Evolutionary conservation across 23 red algal species (phyloP).

Genomic region (Pyropia haitanensis): DNA sequence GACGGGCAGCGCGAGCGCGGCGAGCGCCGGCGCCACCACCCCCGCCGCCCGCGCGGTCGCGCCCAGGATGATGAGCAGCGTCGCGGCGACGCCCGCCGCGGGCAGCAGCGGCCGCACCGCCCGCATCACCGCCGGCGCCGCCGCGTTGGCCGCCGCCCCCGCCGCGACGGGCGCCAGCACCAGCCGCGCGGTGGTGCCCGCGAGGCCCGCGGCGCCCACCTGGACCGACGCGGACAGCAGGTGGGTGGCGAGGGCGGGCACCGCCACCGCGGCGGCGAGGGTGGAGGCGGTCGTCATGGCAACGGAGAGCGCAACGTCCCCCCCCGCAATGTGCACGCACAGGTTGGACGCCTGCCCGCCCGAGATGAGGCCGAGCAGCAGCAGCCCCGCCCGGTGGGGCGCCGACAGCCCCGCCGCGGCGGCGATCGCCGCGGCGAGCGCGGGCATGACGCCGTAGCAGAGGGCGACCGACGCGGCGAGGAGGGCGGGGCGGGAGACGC

Average conservation of each 20-base stretch:
- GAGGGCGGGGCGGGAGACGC: slow-evolving; percentile 10
- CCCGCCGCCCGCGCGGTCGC: slow-evolving; percentile 16
- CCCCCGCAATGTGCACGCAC: slow-evolving; percentile 65
- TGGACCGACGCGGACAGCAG: slow-evolving; percentile 30
- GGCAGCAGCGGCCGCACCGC: slow-evolving; percentile 25
- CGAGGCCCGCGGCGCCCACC: slow-evolving; percentile 29
- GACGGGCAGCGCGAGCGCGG: slow-evolving; percentile 22
- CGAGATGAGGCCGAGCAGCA: slow-evolving; percentile 64
- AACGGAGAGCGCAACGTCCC: slow-evolving; percentile 63
- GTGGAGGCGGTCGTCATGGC: slow-evolving; percentile 76
- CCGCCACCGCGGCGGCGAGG: slow-evolving; percentile 18
- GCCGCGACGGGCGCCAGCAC: slow-evolving; percentile 54
- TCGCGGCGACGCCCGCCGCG: slow-evolving; percentile 37
- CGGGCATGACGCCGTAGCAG: slow-evolving; percentile 76
- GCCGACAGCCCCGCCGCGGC: slow-evolving; percentile 11
- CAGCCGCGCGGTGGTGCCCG: slow-evolving; percentile 24
- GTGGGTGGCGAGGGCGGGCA: slow-evolving; percentile 30
- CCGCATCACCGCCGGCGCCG: slow-evolving; percentile 3
- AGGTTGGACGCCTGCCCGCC: slow-evolving; percentile 80
- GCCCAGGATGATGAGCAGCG: slow-evolving; percentile 28
- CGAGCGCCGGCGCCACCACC: slow-evolving; percentile 3
- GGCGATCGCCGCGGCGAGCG: slow-evolving; percentile 24
- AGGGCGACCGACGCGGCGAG: slow-evolving; percentile 20
- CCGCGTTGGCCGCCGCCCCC: slow-evolving; percentile 13
- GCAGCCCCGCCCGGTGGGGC: slow-evolving; percentile 25